A percentile compares a stretch with the other conserved stretches of the same genome.
phyloP scores from a whole-genome alignment of 2,329 filamentous ascomycete species.

The Trichophaea hybrida region DNA sequence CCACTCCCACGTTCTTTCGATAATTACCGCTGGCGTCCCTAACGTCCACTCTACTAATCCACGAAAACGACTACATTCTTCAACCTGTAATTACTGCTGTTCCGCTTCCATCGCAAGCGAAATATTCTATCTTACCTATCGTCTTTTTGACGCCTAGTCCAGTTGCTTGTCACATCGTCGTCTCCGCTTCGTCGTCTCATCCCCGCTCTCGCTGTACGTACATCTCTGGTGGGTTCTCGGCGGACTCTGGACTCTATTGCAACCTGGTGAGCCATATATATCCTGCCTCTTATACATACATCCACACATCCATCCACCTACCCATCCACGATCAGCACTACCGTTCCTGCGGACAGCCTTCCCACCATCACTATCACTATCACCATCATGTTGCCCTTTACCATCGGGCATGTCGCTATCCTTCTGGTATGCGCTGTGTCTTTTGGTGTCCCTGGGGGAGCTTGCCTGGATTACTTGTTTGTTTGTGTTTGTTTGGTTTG shows the following conservation, averaged over 20 bases:
- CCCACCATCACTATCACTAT: neutral
- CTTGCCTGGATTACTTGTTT: neutral
- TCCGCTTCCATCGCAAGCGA: neutral
- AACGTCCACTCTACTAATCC: neutral
- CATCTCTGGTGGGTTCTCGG: neutral
- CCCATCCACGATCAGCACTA: neutral
- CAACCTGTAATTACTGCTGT: neutral
- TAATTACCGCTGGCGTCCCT: neutral
- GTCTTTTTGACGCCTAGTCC: neutral
- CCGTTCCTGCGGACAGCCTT: neutral
- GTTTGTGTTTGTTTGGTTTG: neutral
- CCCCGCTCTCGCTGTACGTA: neutral
- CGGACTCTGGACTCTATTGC: neutral
- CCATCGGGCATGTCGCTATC: neutral
- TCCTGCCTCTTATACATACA: neutral
- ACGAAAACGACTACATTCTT: neutral
- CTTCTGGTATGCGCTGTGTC: neutral
- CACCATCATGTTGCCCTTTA: neutral
- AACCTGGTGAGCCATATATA: neutral
- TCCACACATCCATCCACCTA: neutral
- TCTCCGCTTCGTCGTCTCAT: neutral
- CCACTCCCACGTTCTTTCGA: neutral
- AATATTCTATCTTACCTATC: neutral
- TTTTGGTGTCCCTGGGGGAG: neutral
- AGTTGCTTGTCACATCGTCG: neutral